Conservation (phyloP, 768 basidiomycete species). For the Amanita pallidorosea region DNA sequence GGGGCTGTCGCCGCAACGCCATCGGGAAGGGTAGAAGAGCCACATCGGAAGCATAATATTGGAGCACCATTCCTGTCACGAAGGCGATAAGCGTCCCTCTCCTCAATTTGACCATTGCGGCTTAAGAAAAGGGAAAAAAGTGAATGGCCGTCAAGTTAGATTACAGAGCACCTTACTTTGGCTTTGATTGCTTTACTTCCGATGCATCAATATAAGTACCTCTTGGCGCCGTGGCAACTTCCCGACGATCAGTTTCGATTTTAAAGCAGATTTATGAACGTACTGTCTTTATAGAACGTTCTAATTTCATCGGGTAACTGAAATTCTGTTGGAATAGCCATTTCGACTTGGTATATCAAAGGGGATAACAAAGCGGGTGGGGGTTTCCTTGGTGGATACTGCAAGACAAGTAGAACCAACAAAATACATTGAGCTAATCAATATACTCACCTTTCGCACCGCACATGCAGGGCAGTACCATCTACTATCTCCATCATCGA, state of each 20-base stretch:
- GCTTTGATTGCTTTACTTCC: constrained; percentile 62
- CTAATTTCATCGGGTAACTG: constrained; percentile 81
- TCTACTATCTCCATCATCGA: constrained; percentile 76
- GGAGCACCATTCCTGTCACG: constrained; percentile 76
- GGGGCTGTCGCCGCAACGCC: constrained; percentile 41
- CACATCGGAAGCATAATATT: constrained; percentile 88
- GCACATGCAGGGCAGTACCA: constrained; percentile 76
- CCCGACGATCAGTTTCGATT: constrained; percentile 10
- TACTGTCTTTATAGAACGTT: constrained; percentile 80
- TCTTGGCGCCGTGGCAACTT: constrained; percentile 70
- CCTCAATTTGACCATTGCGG: constrained; percentile 83
- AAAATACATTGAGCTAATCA: constrained; percentile 9
- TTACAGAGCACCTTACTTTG: constrained; percentile 53
- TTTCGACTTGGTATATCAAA: constrained; percentile 61
- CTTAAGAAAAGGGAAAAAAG: constrained; percentile 21
- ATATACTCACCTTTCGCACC: constrained; percentile 47
- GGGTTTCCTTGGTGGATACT: constrained; percentile 64
- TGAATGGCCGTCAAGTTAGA: constrained; percentile 7
- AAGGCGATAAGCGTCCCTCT: constrained; percentile 79
- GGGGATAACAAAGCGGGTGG: constrained; percentile 59
- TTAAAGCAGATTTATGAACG: constrained; percentile 15
- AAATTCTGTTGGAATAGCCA: constrained; percentile 67
- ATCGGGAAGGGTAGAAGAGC: constrained; percentile 62
- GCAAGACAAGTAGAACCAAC: constrained; percentile 12
- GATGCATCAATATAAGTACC: constrained; percentile 81